Conservation (phyloP, 805 yeast genomes). For the Saccharomycopsis synnaedendra region DNA sequence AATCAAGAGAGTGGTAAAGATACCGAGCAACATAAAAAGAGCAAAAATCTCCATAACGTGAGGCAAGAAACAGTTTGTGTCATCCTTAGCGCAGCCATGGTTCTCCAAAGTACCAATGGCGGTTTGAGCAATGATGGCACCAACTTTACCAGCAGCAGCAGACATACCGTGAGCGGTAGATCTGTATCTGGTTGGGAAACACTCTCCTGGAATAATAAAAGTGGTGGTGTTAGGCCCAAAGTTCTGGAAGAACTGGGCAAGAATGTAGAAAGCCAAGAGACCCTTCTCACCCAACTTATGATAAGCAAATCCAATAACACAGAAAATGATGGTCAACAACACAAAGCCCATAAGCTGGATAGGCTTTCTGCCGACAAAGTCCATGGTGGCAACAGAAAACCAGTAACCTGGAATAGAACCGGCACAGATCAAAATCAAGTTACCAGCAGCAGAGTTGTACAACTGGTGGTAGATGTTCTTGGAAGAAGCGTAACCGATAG, state of each 20-base stretch:
- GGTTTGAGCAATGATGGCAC: slow-evolving; percentile 87
- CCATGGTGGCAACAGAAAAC: slow-evolving; percentile 72
- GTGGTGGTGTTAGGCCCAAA: slow-evolving; percentile 93
- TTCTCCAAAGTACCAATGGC: slow-evolving; percentile 74
- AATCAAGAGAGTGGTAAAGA: slow-evolving; percentile 49
- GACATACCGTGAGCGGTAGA: slow-evolving; percentile 93
- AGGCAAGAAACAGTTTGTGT: slow-evolving; percentile 68
- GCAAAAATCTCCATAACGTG: slow-evolving; percentile 94
- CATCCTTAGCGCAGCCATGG: slow-evolving; percentile 59
- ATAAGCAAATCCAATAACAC: slow-evolving; percentile 78
- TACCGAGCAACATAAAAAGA: slow-evolving; percentile 79
- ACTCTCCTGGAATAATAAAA: slow-evolving; percentile 83
- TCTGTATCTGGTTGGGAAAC: slow-evolving; percentile 91
- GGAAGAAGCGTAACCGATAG: slow-evolving; percentile 76
- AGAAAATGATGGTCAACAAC: slow-evolving; percentile 59
- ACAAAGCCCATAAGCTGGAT: slow-evolving; percentile 69
- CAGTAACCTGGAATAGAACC: slow-evolving; percentile 95
- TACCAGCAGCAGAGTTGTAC: slow-evolving; percentile 81
- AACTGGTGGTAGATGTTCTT: slow-evolving; percentile 58
- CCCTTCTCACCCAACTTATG: slow-evolving; percentile 57
- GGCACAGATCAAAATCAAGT: slow-evolving; percentile 84
- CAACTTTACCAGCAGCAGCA: slow-evolving; percentile 86
- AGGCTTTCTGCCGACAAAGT: slow-evolving; percentile 75
- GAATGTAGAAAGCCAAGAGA: slow-evolving; percentile 62
- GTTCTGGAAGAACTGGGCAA: slow-evolving; percentile 81